Conservation (phyloP, 2,329 filamentous ascomycete species). For the Cercospora zeae-maydis region DNA sequence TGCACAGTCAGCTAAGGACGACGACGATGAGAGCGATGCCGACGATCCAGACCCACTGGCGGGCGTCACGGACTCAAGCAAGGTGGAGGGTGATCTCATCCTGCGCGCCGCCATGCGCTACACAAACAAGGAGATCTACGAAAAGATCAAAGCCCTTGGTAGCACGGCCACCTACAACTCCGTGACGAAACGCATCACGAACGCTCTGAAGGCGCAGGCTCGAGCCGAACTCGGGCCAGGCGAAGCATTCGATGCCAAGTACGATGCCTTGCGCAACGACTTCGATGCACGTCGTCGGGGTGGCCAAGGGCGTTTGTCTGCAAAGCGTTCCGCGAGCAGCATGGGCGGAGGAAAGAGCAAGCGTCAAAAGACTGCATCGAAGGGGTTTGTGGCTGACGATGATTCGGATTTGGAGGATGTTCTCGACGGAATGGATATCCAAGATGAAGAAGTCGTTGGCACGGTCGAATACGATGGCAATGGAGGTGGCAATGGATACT, state of each 20-base stretch:
- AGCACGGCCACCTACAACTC: background rate
- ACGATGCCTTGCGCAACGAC: background rate
- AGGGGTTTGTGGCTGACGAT: background rate
- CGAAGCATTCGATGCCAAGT: background rate
- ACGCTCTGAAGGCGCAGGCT: background rate
- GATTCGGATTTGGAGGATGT: background rate
- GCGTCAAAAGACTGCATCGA: background rate
- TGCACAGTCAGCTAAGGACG: background rate
- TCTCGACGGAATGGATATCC: background rate
- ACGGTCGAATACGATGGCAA: background rate
- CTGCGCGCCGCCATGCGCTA: background rate
- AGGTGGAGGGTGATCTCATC: background rate
- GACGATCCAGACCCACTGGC: background rate
- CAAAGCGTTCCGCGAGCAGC: background rate
- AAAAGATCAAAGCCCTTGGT: background rate
- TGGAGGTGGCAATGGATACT: background rate
- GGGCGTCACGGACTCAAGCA: background rate
- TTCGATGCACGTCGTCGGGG: background rate
- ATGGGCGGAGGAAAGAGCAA: background rate
- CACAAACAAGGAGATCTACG: constrained; percentile 3
- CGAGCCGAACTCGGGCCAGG: background rate
- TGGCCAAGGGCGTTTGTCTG: background rate
- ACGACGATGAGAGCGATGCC: no score
- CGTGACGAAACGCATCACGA: constrained; percentile 5
- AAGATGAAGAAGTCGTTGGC: background rate